Conservation (phyloP, 192 early-diverging fungal genomes). For the Coemansia sp. region DNA sequence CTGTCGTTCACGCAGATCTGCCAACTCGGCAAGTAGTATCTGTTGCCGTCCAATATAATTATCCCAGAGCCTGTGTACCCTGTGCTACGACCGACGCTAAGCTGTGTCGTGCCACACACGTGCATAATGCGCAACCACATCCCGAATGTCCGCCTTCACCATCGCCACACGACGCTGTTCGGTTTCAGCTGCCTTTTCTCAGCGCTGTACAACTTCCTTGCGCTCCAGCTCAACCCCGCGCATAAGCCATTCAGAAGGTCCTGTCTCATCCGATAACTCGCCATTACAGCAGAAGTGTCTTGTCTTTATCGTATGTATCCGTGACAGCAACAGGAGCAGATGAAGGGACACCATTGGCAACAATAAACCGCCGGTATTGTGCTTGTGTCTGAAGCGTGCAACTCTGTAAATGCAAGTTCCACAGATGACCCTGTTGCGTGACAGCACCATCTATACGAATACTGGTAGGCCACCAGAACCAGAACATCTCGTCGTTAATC, state of each 20-base stretch:
- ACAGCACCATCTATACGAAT: constrained; percentile 7
- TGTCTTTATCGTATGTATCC: not conserved
- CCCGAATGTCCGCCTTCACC: constrained; percentile 6
- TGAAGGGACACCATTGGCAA: not conserved
- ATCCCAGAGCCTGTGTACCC: constrained; percentile 15
- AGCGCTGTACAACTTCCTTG: not conserved
- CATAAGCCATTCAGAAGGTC: constrained; percentile 17
- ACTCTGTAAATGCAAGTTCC: not conserved
- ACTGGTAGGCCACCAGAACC: constrained; percentile 15
- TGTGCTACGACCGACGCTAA: constrained; percentile 11
- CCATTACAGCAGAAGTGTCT: constrained; percentile 52
- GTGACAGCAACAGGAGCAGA: not conserved
- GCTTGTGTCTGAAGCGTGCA: constrained; percentile 6
- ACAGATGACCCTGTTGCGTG: not conserved
- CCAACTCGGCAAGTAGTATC: constrained; percentile 3
- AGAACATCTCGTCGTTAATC: constrained; percentile 7
- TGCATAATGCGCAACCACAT: constrained; percentile 12
- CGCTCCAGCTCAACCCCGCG: constrained; percentile 29
- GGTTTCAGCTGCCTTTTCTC: not conserved
- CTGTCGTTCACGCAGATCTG: constrained; percentile 10
- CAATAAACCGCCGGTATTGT: constrained; percentile 10
- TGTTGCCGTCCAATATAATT: not conserved
- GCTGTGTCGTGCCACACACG: constrained; percentile 16
- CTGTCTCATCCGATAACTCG: constrained; percentile 35
- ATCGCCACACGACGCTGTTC: constrained; percentile 14